phyloP scores from a whole-genome alignment of 768 basidiomycete genomes.

The Boletus rufocinnamomeus region DNA sequence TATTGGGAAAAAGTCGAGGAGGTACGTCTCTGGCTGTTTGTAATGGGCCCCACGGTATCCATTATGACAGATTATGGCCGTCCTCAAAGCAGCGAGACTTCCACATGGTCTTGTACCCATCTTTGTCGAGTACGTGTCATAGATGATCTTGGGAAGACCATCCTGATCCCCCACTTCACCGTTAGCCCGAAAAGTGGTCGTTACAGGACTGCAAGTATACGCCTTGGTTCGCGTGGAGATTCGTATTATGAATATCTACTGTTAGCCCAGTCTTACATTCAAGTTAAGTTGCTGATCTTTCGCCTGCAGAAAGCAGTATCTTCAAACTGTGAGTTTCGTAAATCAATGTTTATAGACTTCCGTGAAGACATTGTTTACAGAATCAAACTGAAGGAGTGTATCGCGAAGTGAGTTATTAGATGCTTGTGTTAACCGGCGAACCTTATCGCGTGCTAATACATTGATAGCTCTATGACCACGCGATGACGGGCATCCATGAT shows the following conservation, averaged over 20 bases:
- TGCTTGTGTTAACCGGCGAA: not conserved
- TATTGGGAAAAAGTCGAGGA: conserved; percentile 85
- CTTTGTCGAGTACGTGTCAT: conserved; percentile 66
- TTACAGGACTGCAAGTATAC: conserved; percentile 70
- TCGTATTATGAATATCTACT: conserved; percentile 92
- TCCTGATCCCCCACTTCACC: conserved; percentile 14
- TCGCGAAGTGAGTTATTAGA: conserved; percentile 53
- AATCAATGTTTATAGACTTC: not conserved
- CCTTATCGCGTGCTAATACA: conserved; percentile 3
- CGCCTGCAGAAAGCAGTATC: conserved; percentile 31
- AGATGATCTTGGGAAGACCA: not conserved
- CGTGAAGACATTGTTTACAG: conserved; percentile 35
- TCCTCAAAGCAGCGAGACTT: conserved; percentile 62
- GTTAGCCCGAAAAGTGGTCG: conserved; percentile 50
- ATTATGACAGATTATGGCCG: conserved; percentile 57
- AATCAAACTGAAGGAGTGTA: conserved; percentile 77
- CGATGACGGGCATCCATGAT: conserved; percentile 79
- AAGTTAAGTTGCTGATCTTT: conserved; percentile 6
- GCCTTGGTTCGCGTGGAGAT: conserved; percentile 90
- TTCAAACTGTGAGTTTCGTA: conserved; percentile 32
- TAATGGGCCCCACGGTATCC: not conserved
- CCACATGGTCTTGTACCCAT: conserved; percentile 81
- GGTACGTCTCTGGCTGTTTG: conserved; percentile 38
- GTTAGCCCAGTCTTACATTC: conserved; percentile 41
- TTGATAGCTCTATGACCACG: conserved; percentile 83